Base-by-base conservation (phyloP, 2,329 filamentous ascomycete species). In the Monosporascus ibericus region DNA sequence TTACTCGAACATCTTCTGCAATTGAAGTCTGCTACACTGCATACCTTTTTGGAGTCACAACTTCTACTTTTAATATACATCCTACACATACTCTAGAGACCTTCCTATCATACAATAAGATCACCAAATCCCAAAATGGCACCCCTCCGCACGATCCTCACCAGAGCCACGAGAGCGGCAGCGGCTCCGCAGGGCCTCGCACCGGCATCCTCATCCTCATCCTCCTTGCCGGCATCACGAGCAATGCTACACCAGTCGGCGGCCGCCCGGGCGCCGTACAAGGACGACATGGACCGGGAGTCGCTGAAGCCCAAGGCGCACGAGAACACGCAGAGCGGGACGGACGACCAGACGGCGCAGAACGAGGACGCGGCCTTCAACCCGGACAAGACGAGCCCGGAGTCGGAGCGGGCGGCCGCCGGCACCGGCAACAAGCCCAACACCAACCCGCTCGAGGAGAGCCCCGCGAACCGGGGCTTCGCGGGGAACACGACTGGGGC, bases 271-370 rank as follows among this genome's bases (percentile, higher is more conserved):
- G 42, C 56, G 4, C 65, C 77, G 4, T 78, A 78, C 66, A 82
- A 81, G 57, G 72, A 79, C 60, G 68, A 73, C 48, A 75, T 79
- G 58, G 77, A 85, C 64, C 79, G 82, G 49, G 78, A 86, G 57
- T 76, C 77, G 3, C 76, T 95, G 36, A 81, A 86, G 53, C 83
- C 87, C 0, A 75, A 81, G 36, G 70, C 79, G 2, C 82, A 78
- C 50, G 88, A 95, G 65, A 82, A 85, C 69, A 81, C 82, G 52
- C 82, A 86, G 64, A 84, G 82, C 48, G 87, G 82, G 3, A 81
- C 81, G 0, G 88, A 87, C 60, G 75, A 84, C 46, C 76, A 80
- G 44, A 71, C 72, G 14, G 78, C 84, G 0, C 75, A 78, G 0
- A 72, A 77, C 30, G 66, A 73, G 3, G 75, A 84, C 42, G 78